phyloP scores from a whole-genome alignment of 805 yeast genomes.

The Starmerella cellae region DNA sequence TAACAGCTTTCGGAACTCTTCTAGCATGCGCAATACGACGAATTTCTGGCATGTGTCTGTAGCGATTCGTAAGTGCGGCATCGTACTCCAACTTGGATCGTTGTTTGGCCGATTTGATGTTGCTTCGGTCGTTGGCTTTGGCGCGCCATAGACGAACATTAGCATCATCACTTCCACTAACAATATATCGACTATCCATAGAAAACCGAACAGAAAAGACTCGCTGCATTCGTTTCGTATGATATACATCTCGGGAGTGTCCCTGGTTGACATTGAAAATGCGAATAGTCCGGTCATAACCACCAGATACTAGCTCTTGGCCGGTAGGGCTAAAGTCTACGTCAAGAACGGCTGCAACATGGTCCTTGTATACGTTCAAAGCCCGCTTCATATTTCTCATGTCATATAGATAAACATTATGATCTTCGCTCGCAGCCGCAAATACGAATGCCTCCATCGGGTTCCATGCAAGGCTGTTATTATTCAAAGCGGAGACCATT shows the following conservation, averaged over 20 bases:
- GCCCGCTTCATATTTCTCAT: constrained; percentile 84
- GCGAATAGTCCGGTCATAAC: constrained; percentile 86
- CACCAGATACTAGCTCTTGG: constrained; percentile 86
- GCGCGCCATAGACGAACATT: constrained; percentile 91
- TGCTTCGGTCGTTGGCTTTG: constrained; percentile 69
- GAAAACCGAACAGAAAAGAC: constrained; percentile 73
- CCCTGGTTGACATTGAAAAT: constrained; percentile 66
- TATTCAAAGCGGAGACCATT: constrained; percentile 65
- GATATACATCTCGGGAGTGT: constrained; percentile 89
- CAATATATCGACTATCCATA: constrained; percentile 76
- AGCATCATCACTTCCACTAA: constrained; percentile 92
- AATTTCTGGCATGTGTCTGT: constrained; percentile 92
- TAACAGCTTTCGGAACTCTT: constrained; percentile 75
- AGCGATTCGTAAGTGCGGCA: constrained; percentile 80
- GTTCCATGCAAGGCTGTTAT: constrained; percentile 85
- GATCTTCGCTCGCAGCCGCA: constrained; percentile 88
- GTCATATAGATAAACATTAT: constrained; percentile 87
- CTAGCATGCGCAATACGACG: constrained; percentile 81
- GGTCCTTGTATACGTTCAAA: constrained; percentile 79
- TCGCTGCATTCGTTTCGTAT: constrained; percentile 95
- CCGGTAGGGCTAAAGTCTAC: constrained; percentile 96
- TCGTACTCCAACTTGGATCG: constrained; percentile 80
- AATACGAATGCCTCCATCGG: constrained; percentile 95
- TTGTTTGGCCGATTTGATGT: constrained; percentile 66
- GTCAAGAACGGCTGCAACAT: constrained; percentile 89